Base-by-base conservation (phyloP, 805 yeast genomes). In the Myxozyma mucilagina region DNA sequence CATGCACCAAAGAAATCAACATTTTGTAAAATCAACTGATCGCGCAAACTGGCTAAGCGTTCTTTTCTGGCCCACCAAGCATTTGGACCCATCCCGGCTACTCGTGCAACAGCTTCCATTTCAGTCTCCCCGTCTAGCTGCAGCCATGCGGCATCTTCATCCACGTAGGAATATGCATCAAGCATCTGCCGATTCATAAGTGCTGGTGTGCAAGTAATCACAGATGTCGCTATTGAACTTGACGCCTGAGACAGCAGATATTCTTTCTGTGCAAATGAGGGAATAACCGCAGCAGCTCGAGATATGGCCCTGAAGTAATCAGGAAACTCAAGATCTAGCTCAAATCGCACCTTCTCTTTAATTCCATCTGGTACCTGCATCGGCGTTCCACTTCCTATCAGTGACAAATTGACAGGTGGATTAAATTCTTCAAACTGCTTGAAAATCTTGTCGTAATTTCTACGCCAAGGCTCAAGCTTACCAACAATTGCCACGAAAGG, bases 401-500 rank as follows among this genome's bases (percentile, higher is more conserved):
- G 48, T 14, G 47, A 39, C 18, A 63, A 44, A 42, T 54, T 48
- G 49, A 60, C 35, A 13, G 45, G 53, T 5, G 66, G 65, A 31
- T 43, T 36, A 24, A 35, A 42, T 20, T 49, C 32, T 31, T 39
- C 54, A 31, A 20, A 55, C 35, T 54, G 57, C 43, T 35, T 29
- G 35, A 63, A 62, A 11, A 62, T 51, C 47, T 24, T 38, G 54
- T 39, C 48, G 51, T 63, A 63, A 47, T 63, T 45, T 14, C 66
- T 49, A 11, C 67, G 59, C 60, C 66, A 56, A 3, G 67, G 66
- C 53, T 63, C 67, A n/a, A 61, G 48, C 34, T 63, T 63, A 31
- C 66, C 66, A 20, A 58, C 63, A 7, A 63, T 57, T 20, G 63
- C 50, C 11, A 45, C 63, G 41, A 52, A 63, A 31, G 63, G 63